Conservation (phyloP, 2,329 filamentous ascomycete species). For the Tolypocladium ovalisporum region DNA sequence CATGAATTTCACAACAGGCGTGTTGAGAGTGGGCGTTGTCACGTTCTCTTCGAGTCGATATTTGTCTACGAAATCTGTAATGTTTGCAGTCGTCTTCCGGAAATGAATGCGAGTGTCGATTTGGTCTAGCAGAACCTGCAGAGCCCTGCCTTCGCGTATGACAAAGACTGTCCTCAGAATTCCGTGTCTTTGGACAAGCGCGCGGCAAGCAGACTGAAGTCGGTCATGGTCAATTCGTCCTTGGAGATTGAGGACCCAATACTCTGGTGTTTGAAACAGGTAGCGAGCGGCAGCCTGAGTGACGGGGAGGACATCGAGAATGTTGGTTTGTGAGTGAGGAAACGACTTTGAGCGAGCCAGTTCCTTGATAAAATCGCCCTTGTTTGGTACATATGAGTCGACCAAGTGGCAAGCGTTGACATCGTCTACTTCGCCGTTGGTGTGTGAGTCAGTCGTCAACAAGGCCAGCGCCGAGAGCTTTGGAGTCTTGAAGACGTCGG, state of each 20-base stretch:
- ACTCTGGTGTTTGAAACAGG: conserved; percentile 4
- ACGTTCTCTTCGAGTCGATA: not conserved
- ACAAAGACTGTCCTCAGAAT: conserved; percentile 54
- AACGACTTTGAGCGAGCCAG: not conserved
- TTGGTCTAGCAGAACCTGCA: conserved; percentile 5
- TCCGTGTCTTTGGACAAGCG: conserved; percentile 33
- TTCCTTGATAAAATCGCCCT: not conserved
- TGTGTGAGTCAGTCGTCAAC: not conserved
- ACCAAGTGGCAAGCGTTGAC: not conserved
- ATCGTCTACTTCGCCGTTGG: not conserved
- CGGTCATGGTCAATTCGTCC: not conserved
- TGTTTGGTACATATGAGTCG: not conserved
- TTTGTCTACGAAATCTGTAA: conserved; percentile 5
- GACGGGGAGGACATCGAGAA: conserved; percentile 1
- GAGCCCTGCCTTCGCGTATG: conserved; percentile 1
- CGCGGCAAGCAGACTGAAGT: not conserved
- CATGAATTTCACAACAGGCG: not conserved
- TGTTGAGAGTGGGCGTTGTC: not conserved
- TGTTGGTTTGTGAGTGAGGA: not conserved
- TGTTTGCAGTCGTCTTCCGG: not conserved
- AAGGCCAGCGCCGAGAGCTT: not conserved
- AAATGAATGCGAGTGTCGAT: conserved; percentile 1
- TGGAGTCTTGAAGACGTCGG: conserved; percentile 1
- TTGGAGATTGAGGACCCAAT: conserved; percentile 3
- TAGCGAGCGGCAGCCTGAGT: conserved; percentile 3